A percentile compares a stretch with the other conserved stretches of the same genome.
phyloP scores from a whole-genome alignment of 2,329 filamentous ascomycete species.

The Kalaharituber pfeilii region DNA sequence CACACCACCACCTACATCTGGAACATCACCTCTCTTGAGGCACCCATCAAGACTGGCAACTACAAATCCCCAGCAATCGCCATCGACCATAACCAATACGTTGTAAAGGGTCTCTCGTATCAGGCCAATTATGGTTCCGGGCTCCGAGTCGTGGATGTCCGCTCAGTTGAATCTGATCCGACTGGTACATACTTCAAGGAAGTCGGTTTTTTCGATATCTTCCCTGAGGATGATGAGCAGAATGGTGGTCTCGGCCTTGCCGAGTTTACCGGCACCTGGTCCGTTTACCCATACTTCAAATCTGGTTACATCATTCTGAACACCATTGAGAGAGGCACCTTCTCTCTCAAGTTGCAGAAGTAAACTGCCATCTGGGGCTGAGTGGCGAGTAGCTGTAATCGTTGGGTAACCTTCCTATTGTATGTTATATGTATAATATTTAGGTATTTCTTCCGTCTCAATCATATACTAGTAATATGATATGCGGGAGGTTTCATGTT shows the following conservation, averaged over 20 bases:
- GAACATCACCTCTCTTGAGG: slow-evolving; percentile 29
- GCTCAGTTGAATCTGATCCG: slow-evolving; percentile 28
- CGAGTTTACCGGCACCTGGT: slow-evolving; percentile 31
- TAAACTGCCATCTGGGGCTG: too few relatives aligned
- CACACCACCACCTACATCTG: slow-evolving; percentile 28
- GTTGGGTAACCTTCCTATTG: slow-evolving; percentile 11
- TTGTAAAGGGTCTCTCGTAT: slow-evolving; percentile 30
- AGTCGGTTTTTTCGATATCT: slow-evolving; percentile 30
- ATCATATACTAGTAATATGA: too few relatives aligned
- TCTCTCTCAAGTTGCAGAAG: slow-evolving; percentile 26
- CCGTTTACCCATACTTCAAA: slow-evolving; percentile 28
- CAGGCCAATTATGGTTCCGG: slow-evolving; percentile 31
- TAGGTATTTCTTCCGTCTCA: too few relatives aligned
- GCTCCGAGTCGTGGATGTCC: slow-evolving; percentile 29
- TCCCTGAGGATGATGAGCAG: slow-evolving; percentile 30
- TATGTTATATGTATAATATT: too few relatives aligned
- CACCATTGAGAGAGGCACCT: slow-evolving; percentile 33
- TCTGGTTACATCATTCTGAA: slow-evolving; percentile 32
- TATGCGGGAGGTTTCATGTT: too few relatives aligned
- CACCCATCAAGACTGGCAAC: slow-evolving; percentile 30
- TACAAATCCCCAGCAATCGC: slow-evolving; percentile 28
- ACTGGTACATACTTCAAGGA: slow-evolving; percentile 30
- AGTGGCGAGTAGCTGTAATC: too few relatives aligned
- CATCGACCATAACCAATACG: slow-evolving; percentile 35
- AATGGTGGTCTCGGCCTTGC: slow-evolving; percentile 27